phyloP scores from a whole-genome alignment of 2,329 filamentous ascomycete genomes.

The Triangularia verruculosa region DNA sequence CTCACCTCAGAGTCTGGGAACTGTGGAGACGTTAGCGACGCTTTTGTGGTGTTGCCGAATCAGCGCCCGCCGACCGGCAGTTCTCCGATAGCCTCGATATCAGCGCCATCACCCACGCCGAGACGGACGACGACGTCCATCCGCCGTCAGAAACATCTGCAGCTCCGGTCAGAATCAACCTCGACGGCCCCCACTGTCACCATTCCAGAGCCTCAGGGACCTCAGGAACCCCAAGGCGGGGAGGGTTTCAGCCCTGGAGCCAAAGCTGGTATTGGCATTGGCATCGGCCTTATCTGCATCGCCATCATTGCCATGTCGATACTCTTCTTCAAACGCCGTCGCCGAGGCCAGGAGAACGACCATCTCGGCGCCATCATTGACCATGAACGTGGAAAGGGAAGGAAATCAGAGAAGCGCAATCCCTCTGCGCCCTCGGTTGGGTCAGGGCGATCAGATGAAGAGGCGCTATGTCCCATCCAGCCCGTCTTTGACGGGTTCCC shows the following conservation, averaged over 20 bases:
- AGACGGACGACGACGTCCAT: not conserved
- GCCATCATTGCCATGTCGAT: slow-evolving; percentile 27
- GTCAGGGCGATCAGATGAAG: slow-evolving; percentile 21
- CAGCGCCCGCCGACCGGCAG: slow-evolving; percentile 7
- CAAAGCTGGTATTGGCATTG: slow-evolving; percentile 26
- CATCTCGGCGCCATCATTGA: slow-evolving; percentile 19
- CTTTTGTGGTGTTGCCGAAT: slow-evolving; percentile 20
- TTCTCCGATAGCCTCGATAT: not conserved
- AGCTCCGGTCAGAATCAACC: not conserved
- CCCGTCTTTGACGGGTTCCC: slow-evolving; percentile 30
- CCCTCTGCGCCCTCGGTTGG: slow-evolving; percentile 9
- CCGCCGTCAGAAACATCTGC: not conserved
- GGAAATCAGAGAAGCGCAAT: slow-evolving; percentile 23
- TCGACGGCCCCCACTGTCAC: slow-evolving; percentile 6
- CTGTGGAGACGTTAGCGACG: slow-evolving; percentile 23
- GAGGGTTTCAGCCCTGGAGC: slow-evolving; percentile 26
- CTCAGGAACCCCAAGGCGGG: slow-evolving; percentile 1
- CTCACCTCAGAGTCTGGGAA: slow-evolving; percentile 17
- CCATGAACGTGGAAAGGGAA: slow-evolving; percentile 19
- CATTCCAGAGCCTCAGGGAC: slow-evolving; percentile 6
- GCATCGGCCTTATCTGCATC: slow-evolving; percentile 23
- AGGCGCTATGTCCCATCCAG: slow-evolving; percentile 27
- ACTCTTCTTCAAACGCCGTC: slow-evolving; percentile 27
- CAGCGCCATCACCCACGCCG: not conserved
- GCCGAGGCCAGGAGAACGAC: slow-evolving; percentile 16